Evolutionary conservation across 495 filamentous ascomycete genomes (phyloP).

Genomic region (Tuber brumale): DNA sequence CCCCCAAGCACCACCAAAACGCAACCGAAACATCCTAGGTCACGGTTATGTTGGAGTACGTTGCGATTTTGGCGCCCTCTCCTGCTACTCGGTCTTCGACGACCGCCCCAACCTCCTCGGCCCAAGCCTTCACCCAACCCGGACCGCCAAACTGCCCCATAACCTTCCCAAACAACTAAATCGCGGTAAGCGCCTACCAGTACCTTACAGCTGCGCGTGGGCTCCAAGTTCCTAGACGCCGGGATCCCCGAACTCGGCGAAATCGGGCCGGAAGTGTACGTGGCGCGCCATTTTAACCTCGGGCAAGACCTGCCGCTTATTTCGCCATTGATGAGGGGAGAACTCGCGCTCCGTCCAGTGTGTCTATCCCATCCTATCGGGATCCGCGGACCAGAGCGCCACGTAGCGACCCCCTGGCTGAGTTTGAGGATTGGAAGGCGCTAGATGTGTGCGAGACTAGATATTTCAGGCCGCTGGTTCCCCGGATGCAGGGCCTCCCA

Average conservation of each 20-base stretch:
- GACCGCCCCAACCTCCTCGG: no score
- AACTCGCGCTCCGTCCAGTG: conserved; percentile 18
- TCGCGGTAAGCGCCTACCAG: conserved; percentile 15
- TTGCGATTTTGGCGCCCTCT: not conserved
- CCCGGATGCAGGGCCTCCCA: conserved; percentile 8
- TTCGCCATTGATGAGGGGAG: conserved; percentile 16
- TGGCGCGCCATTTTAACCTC: conserved; percentile 15
- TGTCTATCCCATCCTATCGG: conserved; percentile 14
- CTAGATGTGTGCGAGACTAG: conserved; percentile 5
- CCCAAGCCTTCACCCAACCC: not conserved
- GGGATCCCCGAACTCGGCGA: conserved; percentile 8
- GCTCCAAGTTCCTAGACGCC: conserved; percentile 2
- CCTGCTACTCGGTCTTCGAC: not conserved
- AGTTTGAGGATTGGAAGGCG: not conserved
- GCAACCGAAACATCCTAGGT: not conserved
- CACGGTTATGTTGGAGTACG: not conserved
- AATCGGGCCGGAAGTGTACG: conserved; percentile 21
- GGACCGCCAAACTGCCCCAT: not conserved
- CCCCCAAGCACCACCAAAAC: not conserved
- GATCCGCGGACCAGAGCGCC: conserved; percentile 6
- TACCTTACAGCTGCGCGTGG: conserved; percentile 10
- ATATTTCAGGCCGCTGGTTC: not conserved
- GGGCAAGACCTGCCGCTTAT: conserved; percentile 20
- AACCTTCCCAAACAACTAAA: conserved; percentile 11
- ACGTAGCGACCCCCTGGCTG: not conserved